Conservation (phyloP, 2,329 filamentous ascomycete genomes). For the Talaromyces sp. region DNA sequence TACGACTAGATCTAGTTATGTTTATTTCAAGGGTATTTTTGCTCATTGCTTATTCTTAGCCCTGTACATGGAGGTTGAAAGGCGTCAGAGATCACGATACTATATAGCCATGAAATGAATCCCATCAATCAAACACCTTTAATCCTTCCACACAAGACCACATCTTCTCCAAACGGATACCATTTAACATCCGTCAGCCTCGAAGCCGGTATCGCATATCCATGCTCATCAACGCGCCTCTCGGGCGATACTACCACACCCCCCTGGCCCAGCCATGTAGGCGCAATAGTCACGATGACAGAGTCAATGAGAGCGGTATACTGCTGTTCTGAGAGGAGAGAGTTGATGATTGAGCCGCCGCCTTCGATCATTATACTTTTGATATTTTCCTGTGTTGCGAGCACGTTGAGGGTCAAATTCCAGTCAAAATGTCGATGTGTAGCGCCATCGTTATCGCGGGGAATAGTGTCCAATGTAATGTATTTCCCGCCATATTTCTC, state of each 20-base stretch:
- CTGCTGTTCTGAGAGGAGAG: constrained; percentile 58
- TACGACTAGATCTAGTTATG: too few species aligned
- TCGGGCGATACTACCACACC: constrained; percentile 75
- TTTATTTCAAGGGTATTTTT: neutral
- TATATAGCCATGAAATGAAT: neutral
- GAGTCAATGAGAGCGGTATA: constrained; percentile 57
- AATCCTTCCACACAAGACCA: constrained; percentile 71
- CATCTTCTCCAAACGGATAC: constrained; percentile 74
- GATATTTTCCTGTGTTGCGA: constrained; percentile 56
- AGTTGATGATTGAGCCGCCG: constrained; percentile 76
- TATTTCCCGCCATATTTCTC: constrained; percentile 30
- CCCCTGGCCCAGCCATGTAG: constrained; percentile 77
- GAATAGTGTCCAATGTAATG: constrained; percentile 24
- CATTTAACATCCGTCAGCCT: constrained; percentile 63
- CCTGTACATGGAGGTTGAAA: neutral
- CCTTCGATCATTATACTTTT: constrained; percentile 87
- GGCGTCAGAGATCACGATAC: neutral
- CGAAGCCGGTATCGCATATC: constrained; percentile 57
- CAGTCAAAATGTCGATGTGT: constrained; percentile 48
- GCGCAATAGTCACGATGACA: constrained; percentile 83
- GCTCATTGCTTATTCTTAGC: neutral
- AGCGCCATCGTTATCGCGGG: neutral
- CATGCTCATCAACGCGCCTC: constrained; percentile 48
- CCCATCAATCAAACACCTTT: constrained; percentile 1
- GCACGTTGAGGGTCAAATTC: constrained; percentile 56